phyloP scores from a whole-genome alignment of 2,329 filamentous ascomycete species.

The Mycocentrospora acerina region DNA sequence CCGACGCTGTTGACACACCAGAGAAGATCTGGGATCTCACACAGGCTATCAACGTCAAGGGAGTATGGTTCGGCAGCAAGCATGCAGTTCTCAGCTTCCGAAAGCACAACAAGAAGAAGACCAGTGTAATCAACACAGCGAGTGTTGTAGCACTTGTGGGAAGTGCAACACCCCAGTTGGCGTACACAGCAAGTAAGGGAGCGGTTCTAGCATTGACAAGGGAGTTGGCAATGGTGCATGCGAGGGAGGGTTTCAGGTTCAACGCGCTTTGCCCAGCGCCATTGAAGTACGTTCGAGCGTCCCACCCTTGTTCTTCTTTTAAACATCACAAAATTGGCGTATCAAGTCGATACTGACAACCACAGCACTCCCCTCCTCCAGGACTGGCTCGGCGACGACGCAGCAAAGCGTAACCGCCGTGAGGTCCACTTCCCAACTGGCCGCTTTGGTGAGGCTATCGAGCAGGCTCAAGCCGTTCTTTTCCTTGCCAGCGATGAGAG shows the following conservation, averaged over 20 bases:
- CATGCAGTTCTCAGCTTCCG: slow-evolving; percentile 82
- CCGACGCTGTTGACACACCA: slow-evolving; percentile 72
- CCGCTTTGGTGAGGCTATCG: slow-evolving; percentile 88
- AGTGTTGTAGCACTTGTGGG: slow-evolving; percentile 86
- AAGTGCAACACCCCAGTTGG: slow-evolving; percentile 82
- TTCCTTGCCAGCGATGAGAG: slow-evolving; percentile 87
- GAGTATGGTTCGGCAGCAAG: slow-evolving; percentile 96
- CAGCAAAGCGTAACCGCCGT: slow-evolving; percentile 75
- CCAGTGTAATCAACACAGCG: slow-evolving; percentile 88
- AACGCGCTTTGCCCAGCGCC: slow-evolving; percentile 89
- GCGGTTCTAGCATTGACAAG: slow-evolving; percentile 87
- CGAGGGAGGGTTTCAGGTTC: slow-evolving; percentile 85
- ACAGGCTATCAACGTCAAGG: slow-evolving; percentile 94
- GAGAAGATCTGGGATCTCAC: slow-evolving; percentile 94
- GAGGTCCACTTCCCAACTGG: slow-evolving; percentile 89
- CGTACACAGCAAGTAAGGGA: slow-evolving; percentile 92
- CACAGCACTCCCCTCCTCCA: slow-evolving; percentile 78
- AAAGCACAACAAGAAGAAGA: slow-evolving; percentile 74
- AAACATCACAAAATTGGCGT: no score
- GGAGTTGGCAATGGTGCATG: slow-evolving; percentile 89
- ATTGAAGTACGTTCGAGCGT: slow-evolving; percentile 62
- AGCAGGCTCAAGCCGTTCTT: slow-evolving; percentile 86
- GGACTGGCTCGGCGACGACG: slow-evolving; percentile 89
- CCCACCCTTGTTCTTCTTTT: no score
- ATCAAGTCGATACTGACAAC: slow-evolving; percentile 17